Base-by-base conservation (phyloP, 2,329 filamentous ascomycete genomes). In the Hymenoscyphus occultus region DNA sequence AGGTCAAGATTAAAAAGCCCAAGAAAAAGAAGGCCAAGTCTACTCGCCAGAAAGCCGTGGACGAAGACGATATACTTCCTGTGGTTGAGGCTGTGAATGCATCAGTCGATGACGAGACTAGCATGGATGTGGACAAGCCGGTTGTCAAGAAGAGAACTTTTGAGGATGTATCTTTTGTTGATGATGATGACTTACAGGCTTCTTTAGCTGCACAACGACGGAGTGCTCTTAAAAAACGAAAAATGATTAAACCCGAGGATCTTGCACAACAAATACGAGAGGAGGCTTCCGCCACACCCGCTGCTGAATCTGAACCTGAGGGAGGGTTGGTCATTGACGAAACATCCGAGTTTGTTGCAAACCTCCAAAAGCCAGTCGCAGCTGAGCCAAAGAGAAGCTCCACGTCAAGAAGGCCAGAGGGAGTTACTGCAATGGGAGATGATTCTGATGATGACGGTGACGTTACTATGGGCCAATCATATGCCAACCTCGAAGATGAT, bases 1-100 rank as follows among this genome's bases (percentile, higher is more conserved):
- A 95, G 71, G 86, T 97, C 74, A 99, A 97, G 77, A 85, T 98
- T 68, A 96, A 93, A 79, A 99, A 97, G 77, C 89, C 92, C 0
- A 97, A 96, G 79, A 97, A 90, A 79, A 96, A 94, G 80, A 95
- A 94, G 78, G 84, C 86, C 39, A 94, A 93, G 76, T 83, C 86
- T 31, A 91, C 90, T 1, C 84, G 91, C 60, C 86, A 90, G 74
- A 90, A 89, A 70, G 83, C 83, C 1, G 78, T 82, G n/a, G 86
- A 88, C 54, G 86, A 88, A 39, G 86, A 89, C 64, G 86, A 76
- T 10, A 79, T 88, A 5, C 82, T 87, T 65, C 80, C 82, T 1
- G 68, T 77, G 2, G 78, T 80, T 16, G 70, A 78, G 28, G 66
- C 68, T 28, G 73, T 75, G 9, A 73, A 71, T 48, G 40, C 73